Percentiles rank a stretch among this genome's conserved stretches.
These are phyloP conservation scores for Boechera retrofracta DNA, from an alignment of 345 rosid species.

Conservation along the genomic window DNA sequence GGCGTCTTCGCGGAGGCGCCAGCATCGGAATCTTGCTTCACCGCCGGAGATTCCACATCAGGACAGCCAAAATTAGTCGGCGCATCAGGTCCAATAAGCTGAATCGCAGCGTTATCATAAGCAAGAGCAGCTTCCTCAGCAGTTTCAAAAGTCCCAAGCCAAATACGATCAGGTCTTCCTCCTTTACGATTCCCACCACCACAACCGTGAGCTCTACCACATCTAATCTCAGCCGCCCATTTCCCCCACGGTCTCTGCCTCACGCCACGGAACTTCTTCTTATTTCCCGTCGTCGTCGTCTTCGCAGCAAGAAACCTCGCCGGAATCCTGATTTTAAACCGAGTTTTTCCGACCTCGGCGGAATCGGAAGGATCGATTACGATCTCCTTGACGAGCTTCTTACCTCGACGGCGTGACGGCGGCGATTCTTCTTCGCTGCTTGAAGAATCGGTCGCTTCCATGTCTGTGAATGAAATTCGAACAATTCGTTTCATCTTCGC, in stretches of 20 bases:
- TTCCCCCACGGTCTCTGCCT: conserved; percentile 69
- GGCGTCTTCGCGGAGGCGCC: neutral
- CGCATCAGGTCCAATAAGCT: conserved; percentile 57
- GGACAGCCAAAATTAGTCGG: conserved; percentile 54
- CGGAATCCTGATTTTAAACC: conserved; percentile 39
- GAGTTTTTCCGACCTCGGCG: conserved; percentile 7
- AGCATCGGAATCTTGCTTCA: conserved; percentile 29
- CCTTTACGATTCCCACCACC: conserved; percentile 40
- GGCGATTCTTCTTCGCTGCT: conserved; percentile 45
- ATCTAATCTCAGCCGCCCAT: conserved; percentile 75
- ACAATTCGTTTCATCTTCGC: conserved; percentile 41
- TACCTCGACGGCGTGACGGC: conserved; percentile 39
- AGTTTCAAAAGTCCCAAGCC: conserved; percentile 65
- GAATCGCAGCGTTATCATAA: conserved; percentile 61
- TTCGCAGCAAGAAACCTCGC: neutral
- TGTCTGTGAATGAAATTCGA: conserved; percentile 50
- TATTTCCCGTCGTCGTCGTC: neutral
- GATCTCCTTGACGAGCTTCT: conserved; percentile 47
- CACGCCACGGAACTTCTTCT: conserved; percentile 62
- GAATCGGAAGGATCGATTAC: conserved; percentile 33
- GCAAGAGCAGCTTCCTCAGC: conserved; percentile 69
- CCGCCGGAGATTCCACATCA: conserved; percentile 4
- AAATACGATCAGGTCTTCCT: conserved; percentile 47
- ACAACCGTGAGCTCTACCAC: conserved; percentile 31
- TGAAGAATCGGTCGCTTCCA: conserved; percentile 57